Percentiles rank a stretch among this genome's conserved stretches.
Evolutionary conservation across 2,329 filamentous ascomycete genomes (phyloP).

Genomic region (Alternaria consortialis): DNA sequence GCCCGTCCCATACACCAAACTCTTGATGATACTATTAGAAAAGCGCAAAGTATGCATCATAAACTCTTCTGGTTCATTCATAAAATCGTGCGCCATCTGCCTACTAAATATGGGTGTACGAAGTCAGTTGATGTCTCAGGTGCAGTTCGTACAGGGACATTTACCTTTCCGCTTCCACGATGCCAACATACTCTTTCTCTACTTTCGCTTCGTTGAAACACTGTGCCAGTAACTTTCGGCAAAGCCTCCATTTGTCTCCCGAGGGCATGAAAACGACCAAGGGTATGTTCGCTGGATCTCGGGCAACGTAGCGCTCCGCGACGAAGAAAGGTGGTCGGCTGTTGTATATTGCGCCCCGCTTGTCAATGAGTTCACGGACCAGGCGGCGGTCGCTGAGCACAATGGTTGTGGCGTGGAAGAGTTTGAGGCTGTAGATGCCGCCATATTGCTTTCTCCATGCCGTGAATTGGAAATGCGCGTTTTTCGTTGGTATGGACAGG

Average conservation of each 20-base stretch:
- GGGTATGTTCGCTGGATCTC: constrained; percentile 56
- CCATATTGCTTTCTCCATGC: constrained; percentile 18
- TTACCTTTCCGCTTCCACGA: constrained; percentile 58
- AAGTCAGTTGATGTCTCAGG: too few relatives aligned
- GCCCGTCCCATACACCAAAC: constrained; percentile 25
- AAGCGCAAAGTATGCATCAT: constrained; percentile 61
- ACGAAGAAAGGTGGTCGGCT: constrained; percentile 8
- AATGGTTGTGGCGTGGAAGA: constrained; percentile 8
- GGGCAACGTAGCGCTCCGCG: constrained; percentile 52
- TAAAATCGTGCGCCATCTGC: constrained; percentile 59
- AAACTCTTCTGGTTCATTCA: constrained; percentile 51
- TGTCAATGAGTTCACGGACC: constrained; percentile 17
- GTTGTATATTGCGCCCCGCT: constrained; percentile 12
- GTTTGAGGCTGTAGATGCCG: constrained; percentile 17
- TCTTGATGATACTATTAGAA: constrained; percentile 58
- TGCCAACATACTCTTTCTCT: constrained; percentile 53
- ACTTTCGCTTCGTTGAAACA: constrained; percentile 57
- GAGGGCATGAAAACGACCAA: constrained; percentile 56
- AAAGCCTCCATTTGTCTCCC: constrained; percentile 56
- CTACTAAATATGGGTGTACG: constrained; percentile 19
- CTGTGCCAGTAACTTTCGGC: constrained; percentile 58
- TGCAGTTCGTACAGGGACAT: too few relatives aligned
- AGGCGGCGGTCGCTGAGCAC: constrained; percentile 14
- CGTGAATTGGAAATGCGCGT: constrained; percentile 35
- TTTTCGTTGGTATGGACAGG: constrained; percentile 8